phyloP scores from a whole-genome alignment of 1,284 basidiomycete genomes.

The Golubevia sp. region DNA sequence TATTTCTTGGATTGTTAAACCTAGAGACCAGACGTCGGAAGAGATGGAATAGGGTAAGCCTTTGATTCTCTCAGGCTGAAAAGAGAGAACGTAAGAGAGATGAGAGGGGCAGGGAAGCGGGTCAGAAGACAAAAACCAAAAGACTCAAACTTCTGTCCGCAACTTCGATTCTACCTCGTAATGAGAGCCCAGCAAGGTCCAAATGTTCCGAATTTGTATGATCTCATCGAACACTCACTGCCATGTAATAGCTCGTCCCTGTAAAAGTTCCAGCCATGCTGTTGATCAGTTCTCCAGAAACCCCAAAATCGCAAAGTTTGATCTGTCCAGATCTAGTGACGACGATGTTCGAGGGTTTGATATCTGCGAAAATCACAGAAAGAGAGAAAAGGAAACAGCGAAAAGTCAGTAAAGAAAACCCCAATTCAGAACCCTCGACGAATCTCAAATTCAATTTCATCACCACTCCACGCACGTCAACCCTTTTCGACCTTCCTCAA shows the following conservation, averaged over 20 bases:
- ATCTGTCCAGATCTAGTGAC: constrained; percentile 83
- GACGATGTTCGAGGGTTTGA: constrained; percentile 95
- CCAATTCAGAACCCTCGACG: no score
- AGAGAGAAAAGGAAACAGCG: neutral
- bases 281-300: constrained; percentile 90
- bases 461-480: no score
- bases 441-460: no score
- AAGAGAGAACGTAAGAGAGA: constrained; percentile 15
- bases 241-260: constrained; percentile 97
- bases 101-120: neutral
- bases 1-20: constrained; percentile 88
- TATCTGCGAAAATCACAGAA: constrained; percentile 67
- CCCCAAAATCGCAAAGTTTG: constrained; percentile 94
- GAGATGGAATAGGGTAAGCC: constrained; percentile 88
- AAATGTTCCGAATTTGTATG: neutral
- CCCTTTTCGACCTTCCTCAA: no score
- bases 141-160: neutral
- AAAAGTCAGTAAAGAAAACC: neutral
- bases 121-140: neutral
- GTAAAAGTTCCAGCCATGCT: constrained; percentile 93
- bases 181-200: no score
- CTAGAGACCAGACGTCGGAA: constrained; percentile 98
- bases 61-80: constrained; percentile 86
- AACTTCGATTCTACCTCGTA: no score
- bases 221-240: constrained; percentile 70